Evolutionary conservation across 129 eudicot genomes (phyloP).

Genomic region (Mikania micrantha): DNA sequence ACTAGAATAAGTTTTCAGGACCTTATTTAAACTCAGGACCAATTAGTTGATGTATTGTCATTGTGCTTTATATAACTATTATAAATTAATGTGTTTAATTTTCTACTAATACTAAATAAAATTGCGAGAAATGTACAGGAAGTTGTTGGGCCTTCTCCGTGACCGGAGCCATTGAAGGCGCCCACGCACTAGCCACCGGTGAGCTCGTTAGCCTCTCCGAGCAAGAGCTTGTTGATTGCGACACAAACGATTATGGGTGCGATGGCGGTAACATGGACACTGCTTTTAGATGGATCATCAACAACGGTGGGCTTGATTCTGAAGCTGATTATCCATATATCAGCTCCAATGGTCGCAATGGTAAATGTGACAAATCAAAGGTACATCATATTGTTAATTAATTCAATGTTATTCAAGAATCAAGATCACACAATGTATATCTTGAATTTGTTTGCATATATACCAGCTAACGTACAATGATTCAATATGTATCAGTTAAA

Average conservation of each 20-base stretch:
- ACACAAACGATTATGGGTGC: slow-evolving; percentile 47
- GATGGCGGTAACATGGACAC: slow-evolving; percentile 57
- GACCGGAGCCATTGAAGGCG: slow-evolving; percentile 62
- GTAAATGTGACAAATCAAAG: slow-evolving; percentile 46
- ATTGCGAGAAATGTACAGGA: slow-evolving; percentile 43
- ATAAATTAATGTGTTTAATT: too few relatives aligned
- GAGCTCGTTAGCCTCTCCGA: slow-evolving; percentile 62
- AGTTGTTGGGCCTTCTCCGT: slow-evolving; percentile 70
- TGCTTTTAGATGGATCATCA: slow-evolving; percentile 43
- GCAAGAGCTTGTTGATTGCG: slow-evolving; percentile 62
- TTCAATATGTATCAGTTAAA: slow-evolving; percentile 21
- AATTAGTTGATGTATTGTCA: too few relatives aligned
- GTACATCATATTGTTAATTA: too few relatives aligned
- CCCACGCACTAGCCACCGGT: slow-evolving; percentile 39
- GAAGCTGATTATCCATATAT: slow-evolving; percentile 53
- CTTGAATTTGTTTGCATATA: neutral
- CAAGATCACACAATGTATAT: too few relatives aligned
- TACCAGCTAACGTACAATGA: neutral
- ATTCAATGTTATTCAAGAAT: too few relatives aligned
- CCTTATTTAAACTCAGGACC: too few relatives aligned
- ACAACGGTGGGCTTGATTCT: slow-evolving; percentile 50
- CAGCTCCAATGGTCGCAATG: slow-evolving; percentile 29
- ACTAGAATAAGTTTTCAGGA: too few relatives aligned
- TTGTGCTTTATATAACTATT: too few relatives aligned
- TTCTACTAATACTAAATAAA: too few relatives aligned